Evolutionary conservation across 148 eudicot genomes (phyloP).

Genomic region (Camellia japonica): DNA sequence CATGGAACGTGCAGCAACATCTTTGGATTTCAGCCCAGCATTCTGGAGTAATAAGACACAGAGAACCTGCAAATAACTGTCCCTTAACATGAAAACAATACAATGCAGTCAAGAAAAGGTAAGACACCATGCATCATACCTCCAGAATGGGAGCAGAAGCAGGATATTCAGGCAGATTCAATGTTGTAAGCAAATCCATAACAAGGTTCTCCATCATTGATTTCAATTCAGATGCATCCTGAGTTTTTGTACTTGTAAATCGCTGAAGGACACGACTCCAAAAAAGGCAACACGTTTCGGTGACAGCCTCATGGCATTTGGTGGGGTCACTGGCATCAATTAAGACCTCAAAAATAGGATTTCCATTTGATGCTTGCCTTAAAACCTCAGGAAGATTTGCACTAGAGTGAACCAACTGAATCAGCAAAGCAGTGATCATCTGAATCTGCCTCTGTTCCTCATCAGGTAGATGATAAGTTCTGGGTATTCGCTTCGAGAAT

Average conservation of each 20-base stretch:
- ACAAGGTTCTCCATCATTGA: conserved; percentile 82
- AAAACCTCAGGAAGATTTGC: conserved; percentile 86
- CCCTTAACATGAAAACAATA: conserved; percentile 22
- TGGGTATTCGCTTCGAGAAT: conserved; percentile 65
- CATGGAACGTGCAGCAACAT: conserved; percentile 69
- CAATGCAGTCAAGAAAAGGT: conserved; percentile 14
- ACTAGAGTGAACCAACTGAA: conserved; percentile 84
- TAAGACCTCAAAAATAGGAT: conserved; percentile 55
- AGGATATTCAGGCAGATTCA: conserved; percentile 95
- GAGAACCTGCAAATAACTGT: conserved; percentile 72
- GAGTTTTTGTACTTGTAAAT: conserved; percentile 65
- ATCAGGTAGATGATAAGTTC: conserved; percentile 89
- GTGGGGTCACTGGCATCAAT: conserved; percentile 54
- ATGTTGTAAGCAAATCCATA: conserved; percentile 68
- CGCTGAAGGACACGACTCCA: conserved; percentile 94
- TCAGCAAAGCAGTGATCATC: conserved; percentile 74
- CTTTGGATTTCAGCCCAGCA: conserved; percentile 94
- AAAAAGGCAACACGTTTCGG: conserved; percentile 85
- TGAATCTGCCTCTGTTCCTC: conserved; percentile 98
- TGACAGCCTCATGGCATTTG: conserved; percentile 81
- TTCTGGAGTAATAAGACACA: conserved; percentile 95
- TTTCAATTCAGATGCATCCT: conserved; percentile 88
- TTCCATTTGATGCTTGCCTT: conserved; percentile 49
- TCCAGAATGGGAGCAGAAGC: conserved; percentile 84
- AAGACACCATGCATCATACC: conserved; percentile 37